Conservation (phyloP, 2,329 filamentous ascomycete species). For the Didymella arachidicola region DNA sequence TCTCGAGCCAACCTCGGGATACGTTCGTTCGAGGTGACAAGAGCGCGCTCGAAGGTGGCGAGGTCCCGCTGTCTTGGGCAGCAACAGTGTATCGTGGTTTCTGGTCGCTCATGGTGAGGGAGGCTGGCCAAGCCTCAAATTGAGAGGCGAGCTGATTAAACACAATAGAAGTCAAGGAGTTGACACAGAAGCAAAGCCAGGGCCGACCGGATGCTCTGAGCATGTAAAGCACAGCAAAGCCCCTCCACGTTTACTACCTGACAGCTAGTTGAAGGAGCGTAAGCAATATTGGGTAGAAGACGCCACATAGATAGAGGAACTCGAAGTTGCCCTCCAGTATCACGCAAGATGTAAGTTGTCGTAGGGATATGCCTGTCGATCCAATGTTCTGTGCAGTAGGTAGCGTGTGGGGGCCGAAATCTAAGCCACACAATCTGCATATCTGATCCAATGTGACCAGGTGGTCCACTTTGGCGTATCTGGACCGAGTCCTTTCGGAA, state of each 20-base stretch:
- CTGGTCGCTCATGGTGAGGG: neutral
- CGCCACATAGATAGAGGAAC: too few species aligned
- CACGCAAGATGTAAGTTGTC: neutral
- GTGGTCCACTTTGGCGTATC: neutral
- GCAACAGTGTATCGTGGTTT: neutral
- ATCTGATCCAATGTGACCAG: neutral
- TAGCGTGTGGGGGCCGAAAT: neutral
- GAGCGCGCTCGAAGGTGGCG: neutral
- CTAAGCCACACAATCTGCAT: neutral
- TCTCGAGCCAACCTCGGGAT: neutral
- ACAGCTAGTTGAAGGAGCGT: too few species aligned
- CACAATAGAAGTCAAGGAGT: too few species aligned
- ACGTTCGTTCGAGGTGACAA: neutral
- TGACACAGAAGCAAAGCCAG: too few species aligned
- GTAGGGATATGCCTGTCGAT: neutral
- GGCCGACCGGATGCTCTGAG: too few species aligned
- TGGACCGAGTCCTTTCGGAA: neutral
- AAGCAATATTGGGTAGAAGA: too few species aligned
- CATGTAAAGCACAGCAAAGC: too few species aligned
- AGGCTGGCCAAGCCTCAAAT: too few species aligned
- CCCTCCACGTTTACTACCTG: too few species aligned
- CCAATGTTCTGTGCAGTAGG: neutral
- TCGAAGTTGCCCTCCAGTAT: too few species aligned
- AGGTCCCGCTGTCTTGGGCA: neutral
- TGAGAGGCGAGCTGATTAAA: too few species aligned